Evolutionary conservation across 208 protist species (phyloP), one percentile per base, ranked within the genome.

Genomic region (Novymonas esmeraldas): DNA sequence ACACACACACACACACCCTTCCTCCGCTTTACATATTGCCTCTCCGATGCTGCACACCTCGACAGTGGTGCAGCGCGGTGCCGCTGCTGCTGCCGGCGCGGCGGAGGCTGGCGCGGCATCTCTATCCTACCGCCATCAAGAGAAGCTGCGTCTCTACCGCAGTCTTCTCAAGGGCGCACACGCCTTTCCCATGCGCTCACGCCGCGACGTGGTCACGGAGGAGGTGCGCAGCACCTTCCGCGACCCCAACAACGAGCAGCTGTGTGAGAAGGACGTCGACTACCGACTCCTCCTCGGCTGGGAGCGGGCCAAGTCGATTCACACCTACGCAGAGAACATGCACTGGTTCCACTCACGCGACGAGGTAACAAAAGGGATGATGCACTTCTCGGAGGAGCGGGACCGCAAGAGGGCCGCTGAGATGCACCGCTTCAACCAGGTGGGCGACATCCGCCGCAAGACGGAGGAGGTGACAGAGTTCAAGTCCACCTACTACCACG

Each of bases 261-360:
- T 95, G 20, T 89, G 84, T 13, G 74, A 72, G 20, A 63, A 76
- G 26, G 79, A 92, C 42, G 62, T 95, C n/a, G 90, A 95, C 63
- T 92, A 92, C 62, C 68, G 81, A 3, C 77, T 95, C 6, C 36
- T 93, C 44, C 76, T 95, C n/a, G 87, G 90, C 3, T 92, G 87
- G 85, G 82, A 95, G 70, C 80, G 87, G 9, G 83, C 84, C 1
- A 79, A 71, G 3, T 72, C 87, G 44, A 90, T 95, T 49, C 6
- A 63, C 11, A 93, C 75, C n/a, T 95, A 94, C 68, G 87, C 90
- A 3, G 65, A 90, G 56, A 95, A 95, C 73, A 95, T 95, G 90
- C 82, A 95, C 76, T 95, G 90, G 88, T 95, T 95, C 66, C 87
- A 93, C 71, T 94, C 85, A 6, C 74, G 90, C 22, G 90, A 95